Base-by-base conservation (phyloP, 176 grass and related monocot genomes). In the Hordeum vulgare region DNA sequence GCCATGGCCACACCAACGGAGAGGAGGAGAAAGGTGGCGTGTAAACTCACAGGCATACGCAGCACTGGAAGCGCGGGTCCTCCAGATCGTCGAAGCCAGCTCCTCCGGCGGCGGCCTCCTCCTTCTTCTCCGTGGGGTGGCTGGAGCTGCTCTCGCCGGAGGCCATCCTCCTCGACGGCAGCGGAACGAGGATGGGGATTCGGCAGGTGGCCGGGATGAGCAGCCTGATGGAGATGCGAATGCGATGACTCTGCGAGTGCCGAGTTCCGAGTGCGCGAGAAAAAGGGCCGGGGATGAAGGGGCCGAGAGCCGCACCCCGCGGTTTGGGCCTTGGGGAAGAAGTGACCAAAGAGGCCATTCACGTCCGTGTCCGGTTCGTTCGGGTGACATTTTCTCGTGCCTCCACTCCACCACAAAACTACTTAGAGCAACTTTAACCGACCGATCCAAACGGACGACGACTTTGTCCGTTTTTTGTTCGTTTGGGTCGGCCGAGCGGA, bases 41-140 rank as follows among this genome's bases (percentile, higher is more conserved):
- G 39, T 17, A 79, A 79, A 88, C 93, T 94, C 80, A 99, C 93
- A 99, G 41, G 75, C 96, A 99, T 40, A 99, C 89, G 87, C 91
- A 96, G 80, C 96, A 96, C 80, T 92, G 78, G 75, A 99, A 96
- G 18, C 33, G 49, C 7, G 74, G 71, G 68, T 83, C 64, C 41
- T 85, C 68, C 39, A 71, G 56, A 74, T 87, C 83, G 40, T 83
- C 81, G 1, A 42, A 25, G 63, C 42, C 73, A 35, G 78, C 57
- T 51, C 54, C 75, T 25, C 60, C 37, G n/a, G 39, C 6, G 51
- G 24, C 20, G n/a, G 1, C 25, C 8, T 3, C 85, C 34, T 27
- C 70, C 76, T 26, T 11, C 64, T 45, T 61, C 56, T n/a, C 76
- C 64, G 80, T 67, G 28, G 14, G 47, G 80, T 12, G 54, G 58